Conservation (phyloP, 2,329 filamentous ascomycete genomes). For the Pyrenochaeta sp. region DNA sequence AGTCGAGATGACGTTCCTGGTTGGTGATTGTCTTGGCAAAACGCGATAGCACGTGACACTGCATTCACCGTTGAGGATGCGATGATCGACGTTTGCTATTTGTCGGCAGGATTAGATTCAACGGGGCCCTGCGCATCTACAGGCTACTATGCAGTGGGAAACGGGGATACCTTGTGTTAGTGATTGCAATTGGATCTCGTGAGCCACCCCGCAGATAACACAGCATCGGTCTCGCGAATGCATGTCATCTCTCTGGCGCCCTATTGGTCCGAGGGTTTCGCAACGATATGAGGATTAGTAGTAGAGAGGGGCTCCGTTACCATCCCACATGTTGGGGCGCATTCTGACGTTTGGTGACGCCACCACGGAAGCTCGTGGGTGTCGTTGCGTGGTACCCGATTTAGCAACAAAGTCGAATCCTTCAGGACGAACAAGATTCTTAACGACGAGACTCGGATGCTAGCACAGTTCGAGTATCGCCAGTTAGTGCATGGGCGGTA, state of each 20-base stretch:
- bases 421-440: neutral
- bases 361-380: slow-evolving; percentile 17
- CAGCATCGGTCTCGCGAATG: slow-evolving; percentile 16
- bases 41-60: slow-evolving; percentile 19
- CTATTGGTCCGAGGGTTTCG: slow-evolving; percentile 19
- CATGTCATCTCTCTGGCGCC: slow-evolving; percentile 18
- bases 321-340: slow-evolving; percentile 6
- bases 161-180: slow-evolving; percentile 1
- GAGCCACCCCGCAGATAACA: slow-evolving; percentile 25
- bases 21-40: neutral
- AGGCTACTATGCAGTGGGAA: slow-evolving; percentile 11
- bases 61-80: slow-evolving; percentile 3
- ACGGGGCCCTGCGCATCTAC: slow-evolving; percentile 1
- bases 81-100: slow-evolving; percentile 7
- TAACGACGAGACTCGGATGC: neutral
- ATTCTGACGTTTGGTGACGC: slow-evolving; percentile 25
- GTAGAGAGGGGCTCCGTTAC: slow-evolving; percentile 3
- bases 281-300: slow-evolving; percentile 16
- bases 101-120: slow-evolving; percentile 5
- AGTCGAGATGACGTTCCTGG: too few relatives aligned
- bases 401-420: slow-evolving; percentile 4
- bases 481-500: too few relatives aligned
- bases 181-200: slow-evolving; percentile 16
- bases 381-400: slow-evolving; percentile 20
- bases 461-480: too few relatives aligned